phyloP scores from a whole-genome alignment of 1,139 yeast species.

The Yamadazyma siamensis region DNA sequence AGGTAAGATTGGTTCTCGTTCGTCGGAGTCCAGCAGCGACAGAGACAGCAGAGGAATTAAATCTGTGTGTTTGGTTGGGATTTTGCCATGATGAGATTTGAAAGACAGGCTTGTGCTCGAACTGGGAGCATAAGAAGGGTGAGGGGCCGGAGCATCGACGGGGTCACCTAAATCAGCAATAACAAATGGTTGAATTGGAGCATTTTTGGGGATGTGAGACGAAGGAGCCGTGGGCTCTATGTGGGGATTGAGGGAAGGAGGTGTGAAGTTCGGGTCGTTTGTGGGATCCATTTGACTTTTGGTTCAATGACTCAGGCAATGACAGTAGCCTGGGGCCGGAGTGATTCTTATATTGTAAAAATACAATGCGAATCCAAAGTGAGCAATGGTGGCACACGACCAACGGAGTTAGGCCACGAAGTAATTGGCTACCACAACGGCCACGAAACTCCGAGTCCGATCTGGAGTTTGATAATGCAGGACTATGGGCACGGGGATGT shows the following conservation, averaged over 20 bases:
- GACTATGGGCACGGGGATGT: too few relatives aligned
- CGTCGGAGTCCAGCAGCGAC: slow-evolving; percentile 1
- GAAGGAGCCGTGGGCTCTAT: slow-evolving; percentile 71
- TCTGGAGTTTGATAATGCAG: too few relatives aligned
- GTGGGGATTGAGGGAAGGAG: slow-evolving; percentile 60
- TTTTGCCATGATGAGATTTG: slow-evolving; percentile 18
- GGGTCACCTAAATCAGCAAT: slow-evolving; percentile 71
- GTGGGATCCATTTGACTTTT: slow-evolving; percentile 89
- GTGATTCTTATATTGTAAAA: too few relatives aligned
- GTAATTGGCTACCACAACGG: too few relatives aligned
- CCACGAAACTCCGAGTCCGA: too few relatives aligned
- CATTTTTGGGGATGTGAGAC: slow-evolving; percentile 68
- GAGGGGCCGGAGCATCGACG: slow-evolving; percentile 72
- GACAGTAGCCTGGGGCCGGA: too few relatives aligned
- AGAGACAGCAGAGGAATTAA: slow-evolving; percentile 27
- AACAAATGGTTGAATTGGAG: slow-evolving; percentile 72
- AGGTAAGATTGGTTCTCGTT: slow-evolving; percentile 21
- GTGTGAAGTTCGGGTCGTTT: slow-evolving; percentile 72
- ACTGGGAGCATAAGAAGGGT: slow-evolving; percentile 25
- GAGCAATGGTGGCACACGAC: too few relatives aligned
- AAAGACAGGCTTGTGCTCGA: slow-evolving; percentile 8
- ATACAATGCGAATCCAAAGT: background rate
- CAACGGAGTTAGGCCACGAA: too few relatives aligned
- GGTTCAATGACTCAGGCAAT: too few relatives aligned
- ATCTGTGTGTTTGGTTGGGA: slow-evolving; percentile 43